A percentile compares a stretch with the other conserved stretches of the same genome.
Evolutionary conservation across 306 rosid species (phyloP).

Genomic region (Fragaria nilgerrensis): DNA sequence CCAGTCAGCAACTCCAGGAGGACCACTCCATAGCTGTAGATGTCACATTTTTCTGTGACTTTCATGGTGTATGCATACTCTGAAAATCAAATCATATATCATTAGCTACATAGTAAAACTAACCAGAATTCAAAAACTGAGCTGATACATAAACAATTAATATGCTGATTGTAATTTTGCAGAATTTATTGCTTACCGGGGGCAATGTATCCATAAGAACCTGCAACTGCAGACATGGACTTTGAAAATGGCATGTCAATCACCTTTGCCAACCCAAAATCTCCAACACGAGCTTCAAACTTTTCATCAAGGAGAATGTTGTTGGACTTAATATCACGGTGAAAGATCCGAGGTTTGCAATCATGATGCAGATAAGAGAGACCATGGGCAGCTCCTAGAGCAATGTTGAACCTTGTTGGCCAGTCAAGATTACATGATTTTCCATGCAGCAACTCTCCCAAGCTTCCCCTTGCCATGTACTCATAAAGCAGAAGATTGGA

Average conservation of each 20-base stretch:
- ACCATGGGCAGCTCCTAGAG: slow-evolving; percentile 87
- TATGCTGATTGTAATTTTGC: background rate
- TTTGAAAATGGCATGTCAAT: slow-evolving; percentile 82
- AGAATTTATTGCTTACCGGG: slow-evolving; percentile 57
- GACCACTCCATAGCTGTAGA: slow-evolving; percentile 81
- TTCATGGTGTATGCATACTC: slow-evolving; percentile 91
- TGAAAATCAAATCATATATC: slow-evolving; percentile 18
- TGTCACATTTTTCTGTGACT: slow-evolving; percentile 83
- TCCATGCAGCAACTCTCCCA: slow-evolving; percentile 76
- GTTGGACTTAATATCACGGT: slow-evolving; percentile 84
- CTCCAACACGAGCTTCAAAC: slow-evolving; percentile 87
- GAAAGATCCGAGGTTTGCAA: slow-evolving; percentile 78
- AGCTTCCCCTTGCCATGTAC: slow-evolving; percentile 84
- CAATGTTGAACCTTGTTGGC: slow-evolving; percentile 71
- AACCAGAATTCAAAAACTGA: background rate
- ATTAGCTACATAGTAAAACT: background rate
- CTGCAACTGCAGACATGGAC: slow-evolving; percentile 85
- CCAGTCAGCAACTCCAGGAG: slow-evolving; percentile 83
- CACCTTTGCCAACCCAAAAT: slow-evolving; percentile 88
- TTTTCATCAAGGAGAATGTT: slow-evolving; percentile 80
- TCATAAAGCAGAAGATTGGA: slow-evolving; percentile 77
- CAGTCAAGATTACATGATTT: slow-evolving; percentile 54
- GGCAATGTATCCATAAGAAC: slow-evolving; percentile 92
- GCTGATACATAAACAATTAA: background rate
- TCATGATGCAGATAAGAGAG: slow-evolving; percentile 88